These are phyloP conservation scores for Tetradesmus lagerheimii DNA, from an alignment of 139 green algal species.

Conservation along the genomic window DNA sequence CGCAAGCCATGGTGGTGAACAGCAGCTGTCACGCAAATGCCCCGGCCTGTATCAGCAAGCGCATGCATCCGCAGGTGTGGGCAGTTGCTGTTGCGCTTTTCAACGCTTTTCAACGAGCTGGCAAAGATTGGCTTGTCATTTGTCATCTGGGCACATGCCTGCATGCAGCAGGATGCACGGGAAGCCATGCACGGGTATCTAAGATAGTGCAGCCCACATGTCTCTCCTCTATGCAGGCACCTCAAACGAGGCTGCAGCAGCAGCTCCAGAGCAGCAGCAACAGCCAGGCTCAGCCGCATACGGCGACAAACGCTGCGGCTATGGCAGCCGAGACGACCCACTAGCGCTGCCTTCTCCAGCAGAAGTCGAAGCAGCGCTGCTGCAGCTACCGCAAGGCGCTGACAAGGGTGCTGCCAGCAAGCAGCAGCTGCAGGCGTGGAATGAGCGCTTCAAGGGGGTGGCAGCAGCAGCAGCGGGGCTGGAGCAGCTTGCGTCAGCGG, in stretches of 20 bases:
- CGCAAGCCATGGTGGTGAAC: too few relatives aligned
- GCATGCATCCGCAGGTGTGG: too few relatives aligned
- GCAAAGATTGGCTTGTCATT: too few relatives aligned
- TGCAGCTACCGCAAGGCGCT: background rate
- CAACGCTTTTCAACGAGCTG: too few relatives aligned
- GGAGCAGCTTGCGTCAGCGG: constrained; percentile 43
- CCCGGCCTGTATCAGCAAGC: too few relatives aligned
- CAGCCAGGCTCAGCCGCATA: background rate
- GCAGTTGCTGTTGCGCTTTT: too few relatives aligned
- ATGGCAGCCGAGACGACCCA: constrained; percentile 29
- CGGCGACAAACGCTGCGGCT: constrained; percentile 31
- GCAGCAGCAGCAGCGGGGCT: constrained; percentile 21
- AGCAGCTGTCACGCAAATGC: too few relatives aligned
- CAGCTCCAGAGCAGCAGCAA: background rate
- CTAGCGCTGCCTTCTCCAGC: background rate
- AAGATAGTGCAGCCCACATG: too few relatives aligned
- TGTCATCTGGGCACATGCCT: background rate
- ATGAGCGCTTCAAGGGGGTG: constrained; percentile 12
- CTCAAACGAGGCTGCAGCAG: background rate
- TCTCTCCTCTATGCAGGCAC: background rate
- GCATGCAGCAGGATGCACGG: background rate
- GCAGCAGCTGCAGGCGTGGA: constrained; percentile 38
- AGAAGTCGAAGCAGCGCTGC: constrained; percentile 30
- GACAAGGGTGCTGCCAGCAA: background rate
- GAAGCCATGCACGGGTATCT: too few relatives aligned